These are phyloP conservation scores for Ustilago trichophora DNA, from an alignment of 1,284 basidiomycete species.

Conservation along the genomic window DNA sequence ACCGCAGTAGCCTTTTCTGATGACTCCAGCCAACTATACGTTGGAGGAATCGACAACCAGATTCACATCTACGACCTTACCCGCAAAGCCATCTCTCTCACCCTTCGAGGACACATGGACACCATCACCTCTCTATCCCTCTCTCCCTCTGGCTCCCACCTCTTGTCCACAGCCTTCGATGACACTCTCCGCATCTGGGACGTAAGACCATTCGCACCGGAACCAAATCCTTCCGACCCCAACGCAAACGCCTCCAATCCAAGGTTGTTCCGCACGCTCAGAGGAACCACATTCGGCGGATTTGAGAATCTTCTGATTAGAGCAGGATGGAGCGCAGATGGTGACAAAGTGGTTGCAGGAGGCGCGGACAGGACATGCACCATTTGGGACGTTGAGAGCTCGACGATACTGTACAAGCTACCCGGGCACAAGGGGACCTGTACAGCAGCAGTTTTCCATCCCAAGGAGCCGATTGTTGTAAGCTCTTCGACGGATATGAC, in stretches of 20 bases:
- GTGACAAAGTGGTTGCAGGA: constrained; percentile 56
- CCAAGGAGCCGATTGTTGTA: constrained; percentile 62
- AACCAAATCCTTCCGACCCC: constrained; percentile 45
- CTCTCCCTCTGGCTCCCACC: constrained; percentile 61
- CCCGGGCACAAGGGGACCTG: constrained; percentile 65
- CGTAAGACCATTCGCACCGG: constrained; percentile 65
- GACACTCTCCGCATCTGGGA: constrained; percentile 65
- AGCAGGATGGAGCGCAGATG: constrained; percentile 56
- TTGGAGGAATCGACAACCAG: constrained; percentile 66
- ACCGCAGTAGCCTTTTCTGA: constrained; percentile 63
- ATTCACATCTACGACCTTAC: constrained; percentile 62
- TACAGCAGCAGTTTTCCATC: constrained; percentile 64
- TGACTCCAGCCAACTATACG: constrained; percentile 62
- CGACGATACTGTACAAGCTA: constrained; percentile 61
- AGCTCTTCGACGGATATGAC: constrained; percentile 60
- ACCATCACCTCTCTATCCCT: constrained; percentile 58
- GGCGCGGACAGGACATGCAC: constrained; percentile 63
- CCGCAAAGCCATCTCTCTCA: constrained; percentile 50
- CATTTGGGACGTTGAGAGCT: constrained; percentile 60
- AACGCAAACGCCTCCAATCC: constrained; percentile 29
- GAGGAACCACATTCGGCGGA: constrained; percentile 58
- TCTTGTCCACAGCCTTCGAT: constrained; percentile 60
- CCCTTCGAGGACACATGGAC: constrained; percentile 56
- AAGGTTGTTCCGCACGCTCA: constrained; percentile 58
- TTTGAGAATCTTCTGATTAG: constrained; percentile 62